phyloP scores from a whole-genome alignment of 2,329 filamentous ascomycete species.

The Alternaria triticina region DNA sequence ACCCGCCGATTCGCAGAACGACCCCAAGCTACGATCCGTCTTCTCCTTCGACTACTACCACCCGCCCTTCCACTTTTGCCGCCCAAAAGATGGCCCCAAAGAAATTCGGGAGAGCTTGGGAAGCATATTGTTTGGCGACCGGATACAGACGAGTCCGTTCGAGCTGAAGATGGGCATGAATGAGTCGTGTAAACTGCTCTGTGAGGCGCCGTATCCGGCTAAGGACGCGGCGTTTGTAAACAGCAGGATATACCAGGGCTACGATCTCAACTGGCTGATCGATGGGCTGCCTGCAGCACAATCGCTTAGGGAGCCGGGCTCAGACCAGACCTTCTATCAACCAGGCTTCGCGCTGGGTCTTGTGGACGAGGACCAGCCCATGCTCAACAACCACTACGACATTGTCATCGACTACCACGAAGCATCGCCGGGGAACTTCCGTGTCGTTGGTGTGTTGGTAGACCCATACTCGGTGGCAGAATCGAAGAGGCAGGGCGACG shows the following conservation, averaged over 20 bases:
- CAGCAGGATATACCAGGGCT: conserved; percentile 79
- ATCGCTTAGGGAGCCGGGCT: conserved; percentile 76
- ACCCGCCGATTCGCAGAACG: conserved; percentile 76
- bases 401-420: conserved; percentile 93
- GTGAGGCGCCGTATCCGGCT: conserved; percentile 70
- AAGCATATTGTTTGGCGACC: conserved; percentile 95
- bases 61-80: conserved; percentile 84
- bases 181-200: conserved; percentile 85
- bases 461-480: conserved; percentile 76
- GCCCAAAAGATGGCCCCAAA: conserved; percentile 76
- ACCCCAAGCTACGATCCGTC: conserved; percentile 86
- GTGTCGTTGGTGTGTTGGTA: conserved; percentile 91
- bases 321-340: conserved; percentile 82
- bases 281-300: conserved; percentile 93
- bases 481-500: conserved; percentile 58
- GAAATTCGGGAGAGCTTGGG: conserved; percentile 88
- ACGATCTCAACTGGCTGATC: conserved; percentile 94
- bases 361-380: conserved; percentile 60
- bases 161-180: conserved; percentile 86
- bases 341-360: conserved; percentile 85
- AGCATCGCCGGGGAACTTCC: conserved; percentile 72
- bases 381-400: conserved; percentile 94
- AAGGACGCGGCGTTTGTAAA: conserved; percentile 80
- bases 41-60: conserved; percentile 98
- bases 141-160: conserved; percentile 96